Percentiles rank a stretch among this genome's conserved stretches.
Evolutionary conservation across 2,329 filamentous ascomycete species (phyloP).

Genomic region (Hypoxylon sp.): DNA sequence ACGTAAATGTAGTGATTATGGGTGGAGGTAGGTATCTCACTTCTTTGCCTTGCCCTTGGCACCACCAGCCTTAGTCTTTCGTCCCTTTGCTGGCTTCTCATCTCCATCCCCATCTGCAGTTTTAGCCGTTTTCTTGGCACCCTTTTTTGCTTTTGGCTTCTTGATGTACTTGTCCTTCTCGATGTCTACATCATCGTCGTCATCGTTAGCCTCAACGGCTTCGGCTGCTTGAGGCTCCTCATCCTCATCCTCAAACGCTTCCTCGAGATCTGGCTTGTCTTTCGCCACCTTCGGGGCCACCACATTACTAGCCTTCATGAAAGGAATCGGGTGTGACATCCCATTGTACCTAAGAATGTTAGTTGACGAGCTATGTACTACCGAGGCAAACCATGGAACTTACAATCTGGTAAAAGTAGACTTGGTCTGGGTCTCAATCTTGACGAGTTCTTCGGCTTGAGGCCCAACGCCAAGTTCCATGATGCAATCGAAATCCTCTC

Average conservation of each 20-base stretch:
- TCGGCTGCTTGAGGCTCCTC: slow-evolving; percentile 74
- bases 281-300: slow-evolving; percentile 75
- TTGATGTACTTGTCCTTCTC: slow-evolving; percentile 98
- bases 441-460: slow-evolving; percentile 78
- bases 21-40: slow-evolving; percentile 30
- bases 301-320: slow-evolving; percentile 87
- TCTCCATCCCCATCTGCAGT: slow-evolving; percentile 55
- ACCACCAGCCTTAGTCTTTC: slow-evolving; percentile 38
- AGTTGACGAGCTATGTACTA: too few species aligned
- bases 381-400: too few species aligned
- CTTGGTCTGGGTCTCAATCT: slow-evolving; percentile 87
- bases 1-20: slow-evolving; percentile 3
- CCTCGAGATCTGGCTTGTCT: slow-evolving; percentile 91
- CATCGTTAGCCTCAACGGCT: slow-evolving; percentile 69
- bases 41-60: slow-evolving; percentile 46
- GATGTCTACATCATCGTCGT: slow-evolving; percentile 73
- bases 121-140: slow-evolving; percentile 60
- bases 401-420: slow-evolving; percentile 87
- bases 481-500: slow-evolving; percentile 93
- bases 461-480: slow-evolving; percentile 89
- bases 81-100: slow-evolving; percentile 58
- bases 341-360: slow-evolving; percentile 74
- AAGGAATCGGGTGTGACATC: slow-evolving; percentile 87
- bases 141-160: slow-evolving; percentile 77
- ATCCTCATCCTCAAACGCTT: slow-evolving; percentile 93